Conservation (phyloP, 352 stramenopile species). For the Globisporangium orthogonon region DNA sequence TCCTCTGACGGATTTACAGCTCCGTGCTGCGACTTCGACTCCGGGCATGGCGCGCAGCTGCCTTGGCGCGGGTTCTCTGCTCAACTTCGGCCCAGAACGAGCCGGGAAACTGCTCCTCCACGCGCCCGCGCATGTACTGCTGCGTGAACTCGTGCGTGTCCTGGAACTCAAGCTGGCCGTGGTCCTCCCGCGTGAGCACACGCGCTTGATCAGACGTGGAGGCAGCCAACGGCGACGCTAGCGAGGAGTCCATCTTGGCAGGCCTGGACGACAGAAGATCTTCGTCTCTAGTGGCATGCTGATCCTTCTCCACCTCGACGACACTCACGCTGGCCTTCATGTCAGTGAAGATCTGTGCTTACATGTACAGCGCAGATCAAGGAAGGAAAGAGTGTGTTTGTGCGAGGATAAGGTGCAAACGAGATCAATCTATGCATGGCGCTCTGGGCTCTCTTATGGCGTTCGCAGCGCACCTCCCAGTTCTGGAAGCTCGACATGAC, state of each 20-base stretch:
- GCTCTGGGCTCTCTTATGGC: background rate
- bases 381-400: background rate
- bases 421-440: too few relatives aligned
- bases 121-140: constrained; percentile 48
- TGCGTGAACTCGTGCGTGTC: constrained; percentile 51
- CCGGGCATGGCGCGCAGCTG: too few relatives aligned
- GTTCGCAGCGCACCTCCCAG: constrained; percentile 6
- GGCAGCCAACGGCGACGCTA: constrained; percentile 1
- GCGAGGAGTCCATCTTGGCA: background rate
- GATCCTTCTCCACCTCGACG: background rate
- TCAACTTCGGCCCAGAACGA: constrained; percentile 60
- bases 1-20: background rate
- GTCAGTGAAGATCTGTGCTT: background rate
- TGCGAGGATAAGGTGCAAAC: background rate
- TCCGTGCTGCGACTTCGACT: background rate
- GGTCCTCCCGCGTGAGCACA: constrained; percentile 43
- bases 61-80: background rate
- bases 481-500: constrained; percentile 9
- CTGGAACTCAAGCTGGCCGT: constrained; percentile 45
- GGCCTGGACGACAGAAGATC: background rate
- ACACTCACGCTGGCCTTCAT: background rate
- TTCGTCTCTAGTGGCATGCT: background rate
- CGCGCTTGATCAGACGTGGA: constrained; percentile 13
- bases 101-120: constrained; percentile 50
- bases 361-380: background rate